These are phyloP conservation scores for Kitagawia praeruptora DNA, from an alignment of 129 eudicot species.

Conservation along the genomic window DNA sequence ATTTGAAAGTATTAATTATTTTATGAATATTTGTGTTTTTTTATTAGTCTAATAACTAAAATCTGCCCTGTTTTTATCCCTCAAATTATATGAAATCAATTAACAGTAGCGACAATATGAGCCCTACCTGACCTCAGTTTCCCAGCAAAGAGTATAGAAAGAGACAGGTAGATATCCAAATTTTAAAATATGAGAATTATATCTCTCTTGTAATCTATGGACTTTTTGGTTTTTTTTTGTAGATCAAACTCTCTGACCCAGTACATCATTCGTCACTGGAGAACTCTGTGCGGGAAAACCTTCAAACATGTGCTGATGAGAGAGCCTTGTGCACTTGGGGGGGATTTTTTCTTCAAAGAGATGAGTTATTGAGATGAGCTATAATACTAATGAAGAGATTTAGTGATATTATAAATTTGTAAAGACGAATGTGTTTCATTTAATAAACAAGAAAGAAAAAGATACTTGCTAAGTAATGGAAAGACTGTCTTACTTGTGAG, in stretches of 20 bases:
- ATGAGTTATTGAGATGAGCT: background rate
- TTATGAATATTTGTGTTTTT: background rate
- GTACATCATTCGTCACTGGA: conserved; percentile 70
- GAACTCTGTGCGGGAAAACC: conserved; percentile 81
- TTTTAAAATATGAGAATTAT: conserved; percentile 1
- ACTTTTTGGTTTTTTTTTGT: conserved; percentile 12
- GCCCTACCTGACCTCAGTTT: conserved; percentile 61
- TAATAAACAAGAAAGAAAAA: background rate
- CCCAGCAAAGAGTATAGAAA: conserved; percentile 81
- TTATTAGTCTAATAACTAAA: background rate
- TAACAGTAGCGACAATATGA: conserved; percentile 67
- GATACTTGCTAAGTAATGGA: background rate
- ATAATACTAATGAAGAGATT: background rate
- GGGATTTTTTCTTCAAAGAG: background rate
- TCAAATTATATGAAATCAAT: background rate
- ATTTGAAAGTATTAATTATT: background rate
- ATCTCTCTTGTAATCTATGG: conserved; percentile 4
- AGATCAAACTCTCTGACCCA: conserved; percentile 86
- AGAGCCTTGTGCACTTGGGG: background rate
- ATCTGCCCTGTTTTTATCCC: background rate
- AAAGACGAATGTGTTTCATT: background rate
- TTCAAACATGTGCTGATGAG: conserved; percentile 70
- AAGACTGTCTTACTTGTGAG: background rate
- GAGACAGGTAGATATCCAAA: conserved; percentile 57
- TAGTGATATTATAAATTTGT: background rate